phyloP scores from a whole-genome alignment of 2,329 filamentous ascomycete species.

The Pseudocercospora eumusae region DNA sequence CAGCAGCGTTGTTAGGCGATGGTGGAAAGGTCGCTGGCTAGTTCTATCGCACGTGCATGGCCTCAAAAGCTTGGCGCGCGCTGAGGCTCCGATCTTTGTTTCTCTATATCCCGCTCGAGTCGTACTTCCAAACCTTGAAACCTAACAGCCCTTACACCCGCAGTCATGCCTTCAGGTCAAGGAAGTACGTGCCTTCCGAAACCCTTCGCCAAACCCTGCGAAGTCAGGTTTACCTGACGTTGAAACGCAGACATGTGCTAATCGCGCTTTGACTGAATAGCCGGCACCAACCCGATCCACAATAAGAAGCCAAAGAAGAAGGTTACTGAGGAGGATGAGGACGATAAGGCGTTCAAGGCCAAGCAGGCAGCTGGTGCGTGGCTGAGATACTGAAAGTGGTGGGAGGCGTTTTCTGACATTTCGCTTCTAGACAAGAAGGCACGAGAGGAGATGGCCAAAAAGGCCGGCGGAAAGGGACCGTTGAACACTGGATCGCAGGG shows the following conservation, averaged over 20 bases:
- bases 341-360: conserved; percentile 77
- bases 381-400: background rate
- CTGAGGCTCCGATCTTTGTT: conserved; percentile 1
- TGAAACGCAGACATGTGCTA: conserved; percentile 1
- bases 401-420: conserved; percentile 2
- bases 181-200: conserved; percentile 45
- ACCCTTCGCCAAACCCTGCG: background rate
- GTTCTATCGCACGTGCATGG: background rate
- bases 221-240: background rate
- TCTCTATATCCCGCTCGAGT: background rate
- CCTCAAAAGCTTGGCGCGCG: background rate
- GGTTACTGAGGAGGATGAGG: conserved; percentile 80
- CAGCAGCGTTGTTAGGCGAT: too few species aligned
- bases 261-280: conserved; percentile 37
- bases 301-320: conserved; percentile 83
- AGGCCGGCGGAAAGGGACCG: conserved; percentile 83
- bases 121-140: background rate
- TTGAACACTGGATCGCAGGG: conserved; percentile 80
- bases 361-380: conserved; percentile 80
- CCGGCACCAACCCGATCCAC: conserved; percentile 57
- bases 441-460: conserved; percentile 78
- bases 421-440: conserved; percentile 63
- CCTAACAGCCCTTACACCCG: conserved; percentile 6
- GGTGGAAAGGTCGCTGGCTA: background rate
- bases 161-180: conserved; percentile 54